Base-by-base conservation (phyloP, 176 grass and related monocot species). In the Poa annua region DNA sequence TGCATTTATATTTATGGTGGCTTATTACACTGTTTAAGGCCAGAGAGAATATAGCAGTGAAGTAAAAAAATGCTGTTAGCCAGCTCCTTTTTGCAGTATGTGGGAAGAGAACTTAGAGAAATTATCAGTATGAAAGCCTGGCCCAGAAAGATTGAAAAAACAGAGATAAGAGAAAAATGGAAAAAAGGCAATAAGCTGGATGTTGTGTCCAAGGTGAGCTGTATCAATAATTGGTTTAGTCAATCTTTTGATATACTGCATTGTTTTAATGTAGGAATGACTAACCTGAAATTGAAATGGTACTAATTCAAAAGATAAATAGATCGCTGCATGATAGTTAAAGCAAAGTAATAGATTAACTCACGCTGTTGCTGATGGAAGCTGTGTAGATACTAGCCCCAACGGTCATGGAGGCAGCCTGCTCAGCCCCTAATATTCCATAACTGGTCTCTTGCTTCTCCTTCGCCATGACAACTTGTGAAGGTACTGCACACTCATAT, bases 361-460 rank as follows among this genome's bases (percentile, higher is more conserved):
- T 96, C 84, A 95, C 83, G 8, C 71, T 86, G 75, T 93, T 81
- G 79, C 82, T 83, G 85, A 76, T 82, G 34, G 88, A 89, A 82
- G 81, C 88, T 51, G 85, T 90, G 82, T 84, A 88, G 71, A 80
- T 62, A 66, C 80, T 90, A 84, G 84, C 33, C 38, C 66, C 82
- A 11, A 52, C 74, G 52, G 78, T 80, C 48, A 69, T 85, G 44
- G 87, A 85, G 14, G 38, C 39, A 21, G 82, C 84, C 69, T 88
- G 76, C 79, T 85, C 85, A 62, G 63, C 47, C 44, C 80, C 79
- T 62, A 66, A 6, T 66, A 65, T 47, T 54, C 85, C 81, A 85
- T 90, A 79, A 22, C 38, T 44, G 60, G 26, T 87, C 25, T 83
- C 79, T 80, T 83, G 82, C 73, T 81, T 48, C 78, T 83, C 67